Evolutionary conservation across 2,329 filamentous ascomycete species (phyloP).

Genomic region (Neopestalotiopsis sp.): DNA sequence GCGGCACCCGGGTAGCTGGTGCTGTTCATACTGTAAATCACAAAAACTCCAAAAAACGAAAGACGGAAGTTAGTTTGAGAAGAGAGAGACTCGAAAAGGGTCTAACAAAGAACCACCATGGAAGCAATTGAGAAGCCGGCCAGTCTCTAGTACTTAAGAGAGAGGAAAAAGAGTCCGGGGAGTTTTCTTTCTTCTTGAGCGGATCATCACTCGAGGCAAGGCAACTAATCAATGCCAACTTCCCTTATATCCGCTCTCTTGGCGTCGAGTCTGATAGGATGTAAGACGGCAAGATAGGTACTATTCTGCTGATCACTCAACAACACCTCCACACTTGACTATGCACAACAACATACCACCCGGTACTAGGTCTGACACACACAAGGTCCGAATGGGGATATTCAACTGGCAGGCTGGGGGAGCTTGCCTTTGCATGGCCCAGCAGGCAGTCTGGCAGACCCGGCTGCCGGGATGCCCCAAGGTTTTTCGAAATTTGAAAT

Average conservation of each 20-base stretch:
- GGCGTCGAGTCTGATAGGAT: not conserved
- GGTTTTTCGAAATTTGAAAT: not conserved
- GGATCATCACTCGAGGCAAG: not conserved
- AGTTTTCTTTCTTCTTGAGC: not conserved
- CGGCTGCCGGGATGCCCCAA: not conserved
- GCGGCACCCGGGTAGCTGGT: conserved; percentile 24
- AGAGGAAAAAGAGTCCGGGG: not conserved
- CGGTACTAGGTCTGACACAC: not conserved
- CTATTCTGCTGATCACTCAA: not conserved
- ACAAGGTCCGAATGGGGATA: not conserved
- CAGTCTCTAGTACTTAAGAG: not conserved
- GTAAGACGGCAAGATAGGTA: not conserved
- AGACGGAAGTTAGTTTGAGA: not conserved
- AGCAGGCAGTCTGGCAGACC: too few relatives aligned
- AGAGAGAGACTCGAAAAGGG: not conserved
- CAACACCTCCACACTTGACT: not conserved
- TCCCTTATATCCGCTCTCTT: not conserved
- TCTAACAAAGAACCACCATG: not conserved
- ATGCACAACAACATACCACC: not conserved
- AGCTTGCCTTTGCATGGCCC: too few relatives aligned
- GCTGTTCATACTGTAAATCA: not conserved
- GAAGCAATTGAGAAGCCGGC: not conserved
- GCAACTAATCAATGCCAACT: not conserved
- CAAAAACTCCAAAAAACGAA: not conserved
- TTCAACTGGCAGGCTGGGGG: too few relatives aligned